These are phyloP conservation scores for Nicotiana attenuata DNA, from an alignment of 257 asterid species.

Conservation along the genomic window DNA sequence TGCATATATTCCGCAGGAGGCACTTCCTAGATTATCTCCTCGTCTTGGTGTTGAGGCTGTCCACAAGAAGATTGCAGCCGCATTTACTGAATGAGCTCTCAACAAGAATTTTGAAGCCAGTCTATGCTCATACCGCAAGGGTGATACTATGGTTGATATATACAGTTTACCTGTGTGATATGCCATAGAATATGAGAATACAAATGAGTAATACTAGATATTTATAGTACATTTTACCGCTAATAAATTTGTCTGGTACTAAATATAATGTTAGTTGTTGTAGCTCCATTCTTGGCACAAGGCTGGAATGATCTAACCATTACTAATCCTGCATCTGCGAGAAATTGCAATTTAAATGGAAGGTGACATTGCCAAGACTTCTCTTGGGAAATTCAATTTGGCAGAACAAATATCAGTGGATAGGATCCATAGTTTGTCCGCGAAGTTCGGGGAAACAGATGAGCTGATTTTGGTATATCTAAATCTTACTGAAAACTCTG, in stretches of 20 bases:
- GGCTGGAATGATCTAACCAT: neutral
- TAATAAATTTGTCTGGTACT: neutral
- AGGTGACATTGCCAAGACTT: neutral
- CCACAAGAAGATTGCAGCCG: constrained; percentile 75
- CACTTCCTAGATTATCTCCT: constrained; percentile 83
- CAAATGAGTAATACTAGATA: neutral
- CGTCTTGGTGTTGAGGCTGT: constrained; percentile 77
- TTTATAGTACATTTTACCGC: neutral
- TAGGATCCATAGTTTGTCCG: neutral
- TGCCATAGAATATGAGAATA: neutral
- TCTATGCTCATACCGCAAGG: neutral
- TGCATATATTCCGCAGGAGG: constrained; percentile 37
- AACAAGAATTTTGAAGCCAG: neutral
- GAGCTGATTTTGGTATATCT: neutral
- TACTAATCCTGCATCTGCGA: neutral
- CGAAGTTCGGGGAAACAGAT: neutral
- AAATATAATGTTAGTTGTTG: neutral
- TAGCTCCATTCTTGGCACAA: neutral
- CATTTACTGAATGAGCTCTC: constrained; percentile 26
- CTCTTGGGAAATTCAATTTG: neutral
- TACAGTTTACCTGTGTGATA: neutral
- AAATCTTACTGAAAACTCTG: neutral
- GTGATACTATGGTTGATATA: neutral
- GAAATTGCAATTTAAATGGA: neutral
- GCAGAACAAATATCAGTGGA: neutral